phyloP scores from a whole-genome alignment of 169 alveolate species.

The Cryptosporidium tyzzeri region DNA sequence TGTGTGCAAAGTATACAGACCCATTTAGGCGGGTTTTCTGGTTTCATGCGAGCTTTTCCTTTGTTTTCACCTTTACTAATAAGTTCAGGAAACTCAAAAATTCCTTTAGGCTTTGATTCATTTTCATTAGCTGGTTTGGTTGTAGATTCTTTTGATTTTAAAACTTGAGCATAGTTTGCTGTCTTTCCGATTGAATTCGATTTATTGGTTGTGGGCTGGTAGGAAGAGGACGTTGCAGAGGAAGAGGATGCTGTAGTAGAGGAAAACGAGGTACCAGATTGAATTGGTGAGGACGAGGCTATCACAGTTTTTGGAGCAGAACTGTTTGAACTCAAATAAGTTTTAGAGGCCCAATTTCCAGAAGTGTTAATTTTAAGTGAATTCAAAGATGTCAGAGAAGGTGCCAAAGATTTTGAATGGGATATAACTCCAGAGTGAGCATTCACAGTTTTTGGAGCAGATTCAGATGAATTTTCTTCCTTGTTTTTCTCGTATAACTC shows the following conservation, averaged over 20 bases:
- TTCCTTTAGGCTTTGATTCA: neutral
- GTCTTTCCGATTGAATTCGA: neutral
- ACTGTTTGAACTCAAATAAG: neutral
- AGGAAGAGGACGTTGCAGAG: neutral
- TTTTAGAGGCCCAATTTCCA: conserved; percentile 10
- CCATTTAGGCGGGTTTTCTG: conserved; percentile 52
- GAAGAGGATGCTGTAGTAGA: neutral
- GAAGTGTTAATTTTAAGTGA: neutral
- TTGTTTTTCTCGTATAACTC: neutral
- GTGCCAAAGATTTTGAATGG: neutral
- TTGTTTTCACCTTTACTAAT: conserved; percentile 12
- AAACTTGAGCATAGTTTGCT: neutral
- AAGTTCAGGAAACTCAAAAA: conserved; percentile 25
- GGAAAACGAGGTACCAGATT: neutral
- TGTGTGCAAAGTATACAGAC: conserved; percentile 58
- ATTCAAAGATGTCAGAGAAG: neutral
- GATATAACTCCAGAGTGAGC: conserved; percentile 50
- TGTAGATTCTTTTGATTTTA: neutral
- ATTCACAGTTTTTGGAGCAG: conserved; percentile 34
- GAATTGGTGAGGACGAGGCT: conserved; percentile 26
- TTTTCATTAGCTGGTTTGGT: neutral
- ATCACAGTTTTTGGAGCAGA: conserved; percentile 51
- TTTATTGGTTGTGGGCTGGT: neutral
- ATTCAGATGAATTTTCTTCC: neutral
- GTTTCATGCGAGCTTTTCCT: conserved; percentile 10